These are phyloP conservation scores for Potentilla sterilis DNA, from an alignment of 306 rosid genomes.

Conservation along the genomic window DNA sequence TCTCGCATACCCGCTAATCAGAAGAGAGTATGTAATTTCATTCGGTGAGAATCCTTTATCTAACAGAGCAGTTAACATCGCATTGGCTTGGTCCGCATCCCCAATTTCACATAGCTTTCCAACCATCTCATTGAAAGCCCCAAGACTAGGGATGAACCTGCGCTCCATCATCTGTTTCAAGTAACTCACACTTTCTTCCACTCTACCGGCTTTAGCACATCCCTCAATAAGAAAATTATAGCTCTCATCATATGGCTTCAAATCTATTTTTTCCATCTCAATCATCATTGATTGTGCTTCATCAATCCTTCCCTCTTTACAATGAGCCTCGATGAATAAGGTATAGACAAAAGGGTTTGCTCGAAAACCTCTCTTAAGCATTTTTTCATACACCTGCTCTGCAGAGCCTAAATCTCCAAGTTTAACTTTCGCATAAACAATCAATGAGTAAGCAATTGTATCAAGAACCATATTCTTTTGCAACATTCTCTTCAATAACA, in stretches of 20 bases:
- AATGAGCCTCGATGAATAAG: constrained; percentile 55
- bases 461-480: constrained; percentile 68
- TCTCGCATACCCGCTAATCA: constrained; percentile 53
- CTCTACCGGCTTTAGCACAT: constrained; percentile 38
- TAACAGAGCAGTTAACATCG: constrained; percentile 47
- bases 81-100: constrained; percentile 46
- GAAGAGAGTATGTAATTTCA: constrained; percentile 45
- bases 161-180: constrained; percentile 55
- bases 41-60: constrained; percentile 66
- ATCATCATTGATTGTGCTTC: constrained; percentile 49
- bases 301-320: constrained; percentile 51
- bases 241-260: constrained; percentile 56
- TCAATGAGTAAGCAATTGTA: constrained; percentile 56
- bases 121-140: constrained; percentile 54
- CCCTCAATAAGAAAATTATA: constrained; percentile 61
- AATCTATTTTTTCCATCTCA: constrained; percentile 57
- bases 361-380: constrained; percentile 63
- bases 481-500: constrained; percentile 67
- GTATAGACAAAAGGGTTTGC: constrained; percentile 62
- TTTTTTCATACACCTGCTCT: constrained; percentile 48
- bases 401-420: constrained; percentile 45
- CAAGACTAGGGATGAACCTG: constrained; percentile 62
- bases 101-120: constrained; percentile 54
- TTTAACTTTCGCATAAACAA: constrained; percentile 48
- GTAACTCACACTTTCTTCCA: constrained; percentile 42